phyloP scores from a whole-genome alignment of 2,329 filamentous ascomycete genomes.

The Scedosporium dehoogii region DNA sequence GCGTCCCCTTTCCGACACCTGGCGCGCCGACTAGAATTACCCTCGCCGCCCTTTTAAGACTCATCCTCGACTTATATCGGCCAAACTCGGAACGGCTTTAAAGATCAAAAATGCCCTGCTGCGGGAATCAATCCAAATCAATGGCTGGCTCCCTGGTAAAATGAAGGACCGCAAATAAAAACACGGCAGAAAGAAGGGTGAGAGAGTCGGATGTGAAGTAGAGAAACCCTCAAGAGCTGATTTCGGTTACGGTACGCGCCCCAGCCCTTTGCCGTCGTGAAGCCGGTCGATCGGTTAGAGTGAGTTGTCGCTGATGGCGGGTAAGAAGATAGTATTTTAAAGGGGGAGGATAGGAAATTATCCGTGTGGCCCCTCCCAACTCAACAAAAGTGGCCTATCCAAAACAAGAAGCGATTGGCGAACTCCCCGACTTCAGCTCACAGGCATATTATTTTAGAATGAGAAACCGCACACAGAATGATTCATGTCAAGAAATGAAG shows the following conservation, averaged over 20 bases:
- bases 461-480: too few species aligned
- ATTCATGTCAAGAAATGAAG: neutral
- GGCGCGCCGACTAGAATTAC: conserved; percentile 93
- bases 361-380: neutral
- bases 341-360: neutral
- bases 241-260: neutral
- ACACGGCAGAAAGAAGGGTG: neutral
- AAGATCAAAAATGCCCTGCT: neutral
- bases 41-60: conserved; percentile 71
- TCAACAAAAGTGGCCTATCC: neutral
- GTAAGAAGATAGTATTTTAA: neutral
- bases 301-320: neutral
- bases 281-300: neutral
- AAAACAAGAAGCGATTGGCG: neutral
- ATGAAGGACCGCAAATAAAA: neutral
- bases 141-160: neutral
- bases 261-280: neutral
- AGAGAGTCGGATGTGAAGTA: neutral
- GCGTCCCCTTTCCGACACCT: conserved; percentile 95
- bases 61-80: conserved; percentile 30
- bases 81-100: neutral
- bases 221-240: neutral
- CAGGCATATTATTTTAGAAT: too few species aligned
- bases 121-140: neutral
- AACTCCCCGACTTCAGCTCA: neutral